phyloP scores from a whole-genome alignment of 2,329 filamentous ascomycete species.

The Dichotomopilus funicola region DNA sequence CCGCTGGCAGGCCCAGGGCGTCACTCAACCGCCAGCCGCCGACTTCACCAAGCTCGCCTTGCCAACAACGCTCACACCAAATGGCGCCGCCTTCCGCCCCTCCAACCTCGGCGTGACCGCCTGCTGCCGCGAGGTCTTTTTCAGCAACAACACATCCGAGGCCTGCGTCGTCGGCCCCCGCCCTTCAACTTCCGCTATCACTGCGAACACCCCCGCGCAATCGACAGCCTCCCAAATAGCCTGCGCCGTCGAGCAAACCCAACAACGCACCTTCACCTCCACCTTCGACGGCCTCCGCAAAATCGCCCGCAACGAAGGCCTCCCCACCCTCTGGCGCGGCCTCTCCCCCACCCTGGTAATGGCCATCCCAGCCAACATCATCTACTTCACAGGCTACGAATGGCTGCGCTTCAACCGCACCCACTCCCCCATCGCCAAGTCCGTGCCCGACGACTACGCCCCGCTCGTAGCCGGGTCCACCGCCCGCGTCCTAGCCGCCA shows the following conservation, averaged over 20 bases:
- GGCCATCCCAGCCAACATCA: constrained; percentile 92
- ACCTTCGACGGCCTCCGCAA: constrained; percentile 89
- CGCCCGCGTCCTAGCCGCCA: constrained; percentile 73
- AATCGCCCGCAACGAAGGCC: constrained; percentile 88
- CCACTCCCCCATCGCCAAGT: constrained; percentile 67
- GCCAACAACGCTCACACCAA: constrained; percentile 37
- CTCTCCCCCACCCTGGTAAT: constrained; percentile 91
- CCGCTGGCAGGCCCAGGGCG: constrained; percentile 78
- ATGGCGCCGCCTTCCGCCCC: constrained; percentile 58
- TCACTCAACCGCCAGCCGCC: constrained; percentile 29
- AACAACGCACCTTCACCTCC: constrained; percentile 77
- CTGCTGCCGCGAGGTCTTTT: constrained; percentile 96
- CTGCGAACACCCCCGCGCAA: neutral
- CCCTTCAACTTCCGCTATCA: constrained; percentile 9
- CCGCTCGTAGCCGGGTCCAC: constrained; percentile 73
- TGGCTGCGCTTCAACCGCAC: constrained; percentile 71
- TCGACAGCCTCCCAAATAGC: constrained; percentile 33
- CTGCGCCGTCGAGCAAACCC: constrained; percentile 83
- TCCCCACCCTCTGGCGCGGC: constrained; percentile 82
- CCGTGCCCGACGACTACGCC: constrained; percentile 62
- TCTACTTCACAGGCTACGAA: constrained; percentile 98
- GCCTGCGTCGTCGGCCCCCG: constrained; percentile 68
- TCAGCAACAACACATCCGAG: constrained; percentile 77
- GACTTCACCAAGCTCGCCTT: constrained; percentile 51
- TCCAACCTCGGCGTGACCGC: constrained; percentile 83